phyloP scores from a whole-genome alignment of 371 early-diverging fungal species.

The Mortierella sp. region DNA sequence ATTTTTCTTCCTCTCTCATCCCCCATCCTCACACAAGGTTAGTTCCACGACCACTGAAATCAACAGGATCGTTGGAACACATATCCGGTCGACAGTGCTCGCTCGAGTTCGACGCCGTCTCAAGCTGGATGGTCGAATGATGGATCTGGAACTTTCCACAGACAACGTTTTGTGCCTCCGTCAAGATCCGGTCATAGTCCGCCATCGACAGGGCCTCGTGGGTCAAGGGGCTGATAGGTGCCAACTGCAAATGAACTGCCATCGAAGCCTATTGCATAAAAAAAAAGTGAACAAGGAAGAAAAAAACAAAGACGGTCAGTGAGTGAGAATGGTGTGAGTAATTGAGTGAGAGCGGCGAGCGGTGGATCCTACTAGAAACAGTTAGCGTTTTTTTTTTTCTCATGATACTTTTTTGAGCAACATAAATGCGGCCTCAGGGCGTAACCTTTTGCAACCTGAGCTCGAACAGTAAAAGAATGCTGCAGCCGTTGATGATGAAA shows the following conservation, averaged over 20 bases:
- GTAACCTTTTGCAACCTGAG: background rate
- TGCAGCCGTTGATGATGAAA: background rate
- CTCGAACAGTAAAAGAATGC: background rate
- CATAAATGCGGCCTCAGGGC: slow-evolving; percentile 26
- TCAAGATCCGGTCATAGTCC: slow-evolving; percentile 67
- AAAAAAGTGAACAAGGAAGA: background rate
- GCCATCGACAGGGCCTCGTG: slow-evolving; percentile 31
- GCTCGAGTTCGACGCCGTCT: slow-evolving; percentile 63
- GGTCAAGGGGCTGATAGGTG: slow-evolving; percentile 18
- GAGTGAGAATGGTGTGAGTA: slow-evolving; percentile 15
- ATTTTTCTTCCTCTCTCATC: background rate
- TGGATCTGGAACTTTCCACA: slow-evolving; percentile 77
- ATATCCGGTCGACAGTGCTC: slow-evolving; percentile 66
- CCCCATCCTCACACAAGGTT: slow-evolving; percentile 33
- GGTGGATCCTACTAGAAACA: background rate
- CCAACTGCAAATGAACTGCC: slow-evolving; percentile 54
- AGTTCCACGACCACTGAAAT: slow-evolving; percentile 15
- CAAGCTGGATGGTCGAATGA: slow-evolving; percentile 80
- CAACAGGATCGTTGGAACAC: slow-evolving; percentile 49
- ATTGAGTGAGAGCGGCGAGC: slow-evolving; percentile 1
- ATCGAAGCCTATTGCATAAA: slow-evolving; percentile 33
- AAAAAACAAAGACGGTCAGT: background rate
- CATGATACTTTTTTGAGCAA: slow-evolving; percentile 18
- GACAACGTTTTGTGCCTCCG: slow-evolving; percentile 71
- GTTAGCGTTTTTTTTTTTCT: background rate